Percentiles rank a stretch among this genome's conserved stretches.
Evolutionary conservation across 768 basidiomycete genomes (phyloP).

Genomic region (Galerina sulciceps): DNA sequence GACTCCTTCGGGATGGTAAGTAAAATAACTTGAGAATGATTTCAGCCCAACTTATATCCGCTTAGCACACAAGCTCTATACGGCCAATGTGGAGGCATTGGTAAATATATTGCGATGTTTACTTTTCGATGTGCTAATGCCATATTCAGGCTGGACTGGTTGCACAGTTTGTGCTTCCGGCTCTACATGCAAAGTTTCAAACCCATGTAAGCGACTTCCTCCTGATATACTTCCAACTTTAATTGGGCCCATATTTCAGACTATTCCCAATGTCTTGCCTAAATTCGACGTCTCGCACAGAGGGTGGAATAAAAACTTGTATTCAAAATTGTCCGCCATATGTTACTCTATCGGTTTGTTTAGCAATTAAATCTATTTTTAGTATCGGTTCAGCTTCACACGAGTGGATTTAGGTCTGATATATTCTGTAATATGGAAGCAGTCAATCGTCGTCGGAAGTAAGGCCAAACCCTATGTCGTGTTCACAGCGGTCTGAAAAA

Average conservation of each 20-base stretch:
- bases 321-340: too few species aligned
- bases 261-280: constrained; percentile 1
- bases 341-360: too few species aligned
- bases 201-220: background rate
- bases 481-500: too few species aligned
- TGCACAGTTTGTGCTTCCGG: constrained; percentile 9
- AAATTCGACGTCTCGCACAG: background rate
- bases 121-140: background rate
- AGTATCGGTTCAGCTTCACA: too few species aligned
- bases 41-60: background rate
- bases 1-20: constrained; percentile 1
- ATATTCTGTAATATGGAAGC: too few species aligned
- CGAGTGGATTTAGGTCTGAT: too few species aligned
- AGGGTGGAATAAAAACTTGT: too few species aligned
- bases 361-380: too few species aligned
- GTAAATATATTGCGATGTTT: background rate
- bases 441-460: too few species aligned
- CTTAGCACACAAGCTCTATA: constrained; percentile 1
- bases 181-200: constrained; percentile 8
- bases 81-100: constrained; percentile 16
- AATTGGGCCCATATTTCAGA: background rate
- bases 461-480: too few species aligned
- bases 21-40: background rate
- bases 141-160: constrained; percentile 4
- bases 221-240: background rate